phyloP scores from a whole-genome alignment of 2,329 filamentous ascomycete species.

The Arthrobotrys entomopaga region DNA sequence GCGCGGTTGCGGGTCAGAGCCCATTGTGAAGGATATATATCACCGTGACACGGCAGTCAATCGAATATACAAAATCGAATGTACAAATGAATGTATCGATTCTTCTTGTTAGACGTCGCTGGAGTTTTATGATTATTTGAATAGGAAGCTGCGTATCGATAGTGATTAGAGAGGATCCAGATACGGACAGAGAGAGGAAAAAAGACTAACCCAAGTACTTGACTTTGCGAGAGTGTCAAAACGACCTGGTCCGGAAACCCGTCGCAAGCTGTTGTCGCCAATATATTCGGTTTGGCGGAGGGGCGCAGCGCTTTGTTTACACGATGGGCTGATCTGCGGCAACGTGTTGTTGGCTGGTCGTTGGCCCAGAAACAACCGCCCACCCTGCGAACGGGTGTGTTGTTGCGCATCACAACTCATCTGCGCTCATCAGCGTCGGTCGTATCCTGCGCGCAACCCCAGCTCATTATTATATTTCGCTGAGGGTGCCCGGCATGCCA shows the following conservation, averaged over 20 bases:
- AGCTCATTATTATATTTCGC: background rate
- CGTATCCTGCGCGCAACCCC: conserved; percentile 5
- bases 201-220: conserved; percentile 27
- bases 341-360: conserved; percentile 37
- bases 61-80: conserved; percentile 23
- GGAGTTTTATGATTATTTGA: conserved; percentile 7
- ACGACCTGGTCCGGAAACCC: background rate
- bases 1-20: conserved; percentile 37
- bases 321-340: conserved; percentile 1
- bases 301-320: conserved; percentile 32
- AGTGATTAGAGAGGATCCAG: background rate
- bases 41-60: conserved; percentile 13
- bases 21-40: conserved; percentile 31
- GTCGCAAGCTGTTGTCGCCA: background rate
- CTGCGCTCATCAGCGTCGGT: too few species aligned
- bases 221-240: conserved; percentile 16
- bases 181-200: background rate
- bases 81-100: conserved; percentile 21
- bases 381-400: background rate
- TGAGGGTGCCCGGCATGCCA: background rate
- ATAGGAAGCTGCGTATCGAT: too few species aligned
- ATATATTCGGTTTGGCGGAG: conserved; percentile 4
- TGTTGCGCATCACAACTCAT: conserved; percentile 29
- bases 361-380: conserved; percentile 47
- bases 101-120: conserved; percentile 6